phyloP scores from a whole-genome alignment of 2,329 filamentous ascomycete genomes.

The Ophiosphaerella korrae region DNA sequence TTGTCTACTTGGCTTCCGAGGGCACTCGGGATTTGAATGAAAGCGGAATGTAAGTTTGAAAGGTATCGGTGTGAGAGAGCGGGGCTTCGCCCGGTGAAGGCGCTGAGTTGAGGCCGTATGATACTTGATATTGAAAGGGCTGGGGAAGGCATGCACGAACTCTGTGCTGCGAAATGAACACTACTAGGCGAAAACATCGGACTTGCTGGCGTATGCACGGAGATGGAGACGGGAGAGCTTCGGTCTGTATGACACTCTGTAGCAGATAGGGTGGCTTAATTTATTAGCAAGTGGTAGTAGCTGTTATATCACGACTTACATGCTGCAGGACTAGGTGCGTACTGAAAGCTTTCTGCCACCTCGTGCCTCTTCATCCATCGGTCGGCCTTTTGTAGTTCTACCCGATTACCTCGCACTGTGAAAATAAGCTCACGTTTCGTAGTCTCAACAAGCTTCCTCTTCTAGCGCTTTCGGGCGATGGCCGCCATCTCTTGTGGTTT shows the following conservation, averaged over 20 bases:
- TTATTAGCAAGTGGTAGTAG: constrained; percentile 4
- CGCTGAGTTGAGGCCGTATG: constrained; percentile 15
- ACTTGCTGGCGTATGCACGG: constrained; percentile 9
- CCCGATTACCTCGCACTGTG: constrained; percentile 12
- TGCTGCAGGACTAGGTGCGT: constrained; percentile 22
- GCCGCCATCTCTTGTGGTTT: constrained; percentile 25
- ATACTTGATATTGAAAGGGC: constrained; percentile 23
- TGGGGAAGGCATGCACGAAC: constrained; percentile 14
- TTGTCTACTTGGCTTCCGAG: no score
- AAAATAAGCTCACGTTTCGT: constrained; percentile 15
- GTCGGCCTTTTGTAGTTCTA: constrained; percentile 23
- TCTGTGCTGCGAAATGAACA: constrained; percentile 5
- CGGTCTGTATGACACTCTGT: constrained; percentile 18
- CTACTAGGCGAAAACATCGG: constrained; percentile 3
- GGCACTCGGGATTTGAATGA: no score
- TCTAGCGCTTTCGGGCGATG: constrained; percentile 25
- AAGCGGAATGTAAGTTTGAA: constrained; percentile 1
- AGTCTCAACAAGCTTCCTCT: constrained; percentile 22
- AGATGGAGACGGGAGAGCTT: constrained; percentile 7
- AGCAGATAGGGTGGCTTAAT: constrained; percentile 22
- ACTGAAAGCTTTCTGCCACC: constrained; percentile 15
- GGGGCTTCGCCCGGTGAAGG: constrained; percentile 22
- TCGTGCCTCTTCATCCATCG: constrained; percentile 27
- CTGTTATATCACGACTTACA: constrained; percentile 13
- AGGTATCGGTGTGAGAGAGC: constrained; percentile 13